These are phyloP conservation scores for Suhomyces panamericanus DNA, from an alignment of 1,139 yeast genomes.

Conservation along the genomic window DNA sequence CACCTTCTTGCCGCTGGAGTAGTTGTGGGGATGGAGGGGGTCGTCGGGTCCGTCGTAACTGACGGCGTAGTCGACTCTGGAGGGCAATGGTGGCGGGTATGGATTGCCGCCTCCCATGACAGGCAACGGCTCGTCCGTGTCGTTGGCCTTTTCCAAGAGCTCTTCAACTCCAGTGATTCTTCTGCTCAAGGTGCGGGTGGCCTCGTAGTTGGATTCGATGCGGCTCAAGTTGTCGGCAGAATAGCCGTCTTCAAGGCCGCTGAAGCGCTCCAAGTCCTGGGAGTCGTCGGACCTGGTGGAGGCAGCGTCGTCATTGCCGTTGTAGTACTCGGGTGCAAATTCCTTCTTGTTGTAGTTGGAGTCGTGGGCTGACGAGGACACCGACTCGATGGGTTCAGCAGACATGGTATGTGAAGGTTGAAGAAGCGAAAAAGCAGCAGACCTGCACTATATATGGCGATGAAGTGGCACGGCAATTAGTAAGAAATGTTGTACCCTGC, in stretches of 20 bases:
- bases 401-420: not conserved
- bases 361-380: not conserved
- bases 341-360: not conserved
- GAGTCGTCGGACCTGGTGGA: conserved; percentile 6
- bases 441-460: not conserved
- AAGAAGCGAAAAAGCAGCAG: not conserved
- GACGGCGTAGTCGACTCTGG: conserved; percentile 52
- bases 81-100: conserved; percentile 54
- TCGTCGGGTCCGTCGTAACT: conserved; percentile 62
- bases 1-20: conserved; percentile 46
- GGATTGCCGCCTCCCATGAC: conserved; percentile 59
- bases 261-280: conserved; percentile 13
- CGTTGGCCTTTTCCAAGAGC: conserved; percentile 28
- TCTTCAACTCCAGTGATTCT: conserved; percentile 29
- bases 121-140: conserved; percentile 36
- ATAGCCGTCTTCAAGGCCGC: conserved; percentile 16
- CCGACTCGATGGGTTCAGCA: conserved; percentile 1
- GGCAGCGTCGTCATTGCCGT: conserved; percentile 1
- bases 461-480: not conserved
- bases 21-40: conserved; percentile 63
- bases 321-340: not conserved
- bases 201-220: conserved; percentile 27
- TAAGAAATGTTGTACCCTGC: not conserved
- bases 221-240: conserved; percentile 30
- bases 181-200: conserved; percentile 29